These are phyloP conservation scores for Clitopilus passeckerianus DNA, from an alignment of 768 basidiomycete species.

Conservation along the genomic window DNA sequence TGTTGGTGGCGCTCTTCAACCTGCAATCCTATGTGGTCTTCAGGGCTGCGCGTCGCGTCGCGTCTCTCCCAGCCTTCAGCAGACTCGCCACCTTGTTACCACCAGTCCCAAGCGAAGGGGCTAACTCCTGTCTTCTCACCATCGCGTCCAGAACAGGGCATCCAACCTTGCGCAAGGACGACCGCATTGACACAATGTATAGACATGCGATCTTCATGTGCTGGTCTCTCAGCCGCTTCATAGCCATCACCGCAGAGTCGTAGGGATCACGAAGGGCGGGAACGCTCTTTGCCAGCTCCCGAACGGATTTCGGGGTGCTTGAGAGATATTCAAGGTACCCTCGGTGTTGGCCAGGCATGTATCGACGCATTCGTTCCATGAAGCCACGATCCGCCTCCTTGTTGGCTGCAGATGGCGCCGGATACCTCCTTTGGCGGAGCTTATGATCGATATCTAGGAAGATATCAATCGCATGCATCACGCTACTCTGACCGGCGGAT, in stretches of 20 bases:
- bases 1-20: not conserved
- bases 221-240: conserved; percentile 79
- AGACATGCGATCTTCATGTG: conserved; percentile 89
- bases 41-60: conserved; percentile 64
- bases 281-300: conserved; percentile 52
- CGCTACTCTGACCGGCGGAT: conserved; percentile 89
- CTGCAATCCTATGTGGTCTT: conserved; percentile 14
- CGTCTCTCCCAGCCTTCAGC: conserved; percentile 87
- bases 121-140: conserved; percentile 42
- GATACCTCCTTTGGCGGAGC: conserved; percentile 64
- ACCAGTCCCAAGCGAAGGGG: conserved; percentile 74
- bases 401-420: conserved; percentile 60
- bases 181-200: conserved; percentile 85
- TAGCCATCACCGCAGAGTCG: conserved; percentile 68
- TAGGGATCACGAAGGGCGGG: conserved; percentile 69
- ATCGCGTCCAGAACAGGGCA: conserved; percentile 51
- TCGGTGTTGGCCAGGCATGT: conserved; percentile 93
- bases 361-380: conserved; percentile 89
- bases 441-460: conserved; percentile 89
- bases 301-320: conserved; percentile 52
- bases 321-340: conserved; percentile 74
- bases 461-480: conserved; percentile 83
- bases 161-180: conserved; percentile 43
- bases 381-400: conserved; percentile 70
- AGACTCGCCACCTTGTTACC: conserved; percentile 80